These are phyloP conservation scores for Linum tenue DNA, from an alignment of 345 rosid genomes.

Conservation along the genomic window DNA sequence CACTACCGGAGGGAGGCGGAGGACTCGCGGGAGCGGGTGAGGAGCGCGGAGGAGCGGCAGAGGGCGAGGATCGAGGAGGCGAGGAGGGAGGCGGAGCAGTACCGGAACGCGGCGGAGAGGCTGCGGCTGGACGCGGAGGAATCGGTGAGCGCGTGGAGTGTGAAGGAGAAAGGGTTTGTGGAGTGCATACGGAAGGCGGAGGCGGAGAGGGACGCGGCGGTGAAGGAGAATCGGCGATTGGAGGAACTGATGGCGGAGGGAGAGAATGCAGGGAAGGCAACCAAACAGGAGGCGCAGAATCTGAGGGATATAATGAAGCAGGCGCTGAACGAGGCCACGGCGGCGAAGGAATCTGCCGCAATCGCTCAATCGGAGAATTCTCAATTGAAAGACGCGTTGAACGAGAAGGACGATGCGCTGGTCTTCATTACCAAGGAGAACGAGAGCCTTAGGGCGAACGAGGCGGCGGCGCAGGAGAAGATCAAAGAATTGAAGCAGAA, in stretches of 20 bases:
- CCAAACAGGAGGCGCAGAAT: conserved; percentile 57
- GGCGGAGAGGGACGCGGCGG: conserved; percentile 45
- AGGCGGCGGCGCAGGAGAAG: conserved; percentile 44
- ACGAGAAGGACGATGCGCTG: conserved; percentile 58
- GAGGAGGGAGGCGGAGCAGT: conserved; percentile 42
- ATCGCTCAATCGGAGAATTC: conserved; percentile 66
- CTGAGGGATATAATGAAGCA: conserved; percentile 75
- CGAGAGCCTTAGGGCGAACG: conserved; percentile 51
- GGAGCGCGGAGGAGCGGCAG: conserved; percentile 25
- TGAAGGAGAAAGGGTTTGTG: conserved; percentile 64
- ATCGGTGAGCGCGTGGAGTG: conserved; percentile 63
- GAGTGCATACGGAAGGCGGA: conserved; percentile 59
- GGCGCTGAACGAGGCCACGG: conserved; percentile 77
- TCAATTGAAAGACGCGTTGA: conserved; percentile 50
- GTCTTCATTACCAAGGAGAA: conserved; percentile 47
- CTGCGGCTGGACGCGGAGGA: conserved; percentile 73
- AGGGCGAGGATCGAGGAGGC: conserved; percentile 26
- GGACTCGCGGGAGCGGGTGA: conserved; percentile 28
- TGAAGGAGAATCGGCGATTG: conserved; percentile 41
- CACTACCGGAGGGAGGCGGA: conserved; percentile 23
- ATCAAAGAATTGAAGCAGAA: conserved; percentile 50
- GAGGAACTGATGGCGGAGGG: conserved; percentile 38
- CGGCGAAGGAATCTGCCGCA: conserved; percentile 74
- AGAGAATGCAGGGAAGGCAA: conserved; percentile 30
- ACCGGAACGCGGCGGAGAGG: conserved; percentile 52